Conservation (phyloP, 805 yeast species). For the Cyberlindnera saturnus region DNA sequence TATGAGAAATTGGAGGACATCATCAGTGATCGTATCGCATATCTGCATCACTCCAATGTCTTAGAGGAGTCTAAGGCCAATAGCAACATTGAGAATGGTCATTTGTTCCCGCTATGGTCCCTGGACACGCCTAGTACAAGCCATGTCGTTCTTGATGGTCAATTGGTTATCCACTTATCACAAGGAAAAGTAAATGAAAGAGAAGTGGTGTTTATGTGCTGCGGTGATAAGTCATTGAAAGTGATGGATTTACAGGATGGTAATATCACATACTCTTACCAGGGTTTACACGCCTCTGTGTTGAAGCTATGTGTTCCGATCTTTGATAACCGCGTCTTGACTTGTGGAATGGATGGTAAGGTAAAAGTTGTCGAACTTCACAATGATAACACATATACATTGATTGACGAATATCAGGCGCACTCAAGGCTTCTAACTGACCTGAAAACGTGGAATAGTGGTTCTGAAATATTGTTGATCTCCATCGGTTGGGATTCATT, state of each 20-base stretch:
- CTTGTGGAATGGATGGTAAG: conserved; percentile 52
- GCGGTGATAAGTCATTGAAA: conserved; percentile 14
- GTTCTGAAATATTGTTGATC: conserved; percentile 32
- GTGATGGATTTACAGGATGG: conserved; percentile 13
- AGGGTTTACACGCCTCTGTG: conserved; percentile 21
- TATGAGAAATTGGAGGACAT: conserved; percentile 35
- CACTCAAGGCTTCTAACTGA: conserved; percentile 35
- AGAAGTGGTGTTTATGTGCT: conserved; percentile 10
- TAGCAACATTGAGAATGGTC: background rate
- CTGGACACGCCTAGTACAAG: background rate
- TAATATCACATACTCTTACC: conserved; percentile 1
- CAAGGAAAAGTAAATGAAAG: conserved; percentile 14
- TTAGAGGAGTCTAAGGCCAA: conserved; percentile 1
- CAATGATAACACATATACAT: conserved; percentile 4
- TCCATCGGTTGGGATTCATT: conserved; percentile 58
- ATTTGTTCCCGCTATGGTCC: background rate
- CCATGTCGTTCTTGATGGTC: background rate
- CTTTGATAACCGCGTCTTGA: conserved; percentile 24
- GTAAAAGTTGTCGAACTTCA: conserved; percentile 23
- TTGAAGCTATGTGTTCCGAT: conserved; percentile 30
- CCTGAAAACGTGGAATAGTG: conserved; percentile 21
- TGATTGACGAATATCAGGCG: conserved; percentile 22
- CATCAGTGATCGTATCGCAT: conserved; percentile 32
- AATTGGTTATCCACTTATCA: conserved; percentile 20
- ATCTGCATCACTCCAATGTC: conserved; percentile 13